A percentile compares a stretch with the other conserved stretches of the same genome.
Evolutionary conservation across 805 yeast species (phyloP).

Genomic region (Candida yuanshanica): DNA sequence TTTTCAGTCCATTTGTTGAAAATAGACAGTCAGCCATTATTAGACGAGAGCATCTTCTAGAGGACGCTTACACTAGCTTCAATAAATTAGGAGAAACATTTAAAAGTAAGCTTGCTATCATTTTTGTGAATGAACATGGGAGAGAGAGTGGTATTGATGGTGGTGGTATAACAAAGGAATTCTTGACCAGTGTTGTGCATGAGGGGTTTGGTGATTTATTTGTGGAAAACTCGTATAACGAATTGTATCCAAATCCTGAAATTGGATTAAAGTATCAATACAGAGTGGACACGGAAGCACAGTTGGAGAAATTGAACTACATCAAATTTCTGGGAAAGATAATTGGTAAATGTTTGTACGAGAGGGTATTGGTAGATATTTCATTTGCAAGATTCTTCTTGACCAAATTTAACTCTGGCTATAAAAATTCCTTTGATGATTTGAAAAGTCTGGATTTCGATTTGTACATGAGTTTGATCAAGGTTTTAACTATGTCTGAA

Average conservation of each 20-base stretch:
- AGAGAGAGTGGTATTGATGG: constrained; percentile 93
- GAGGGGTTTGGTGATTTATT: constrained; percentile 57
- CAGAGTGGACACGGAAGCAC: constrained; percentile 27
- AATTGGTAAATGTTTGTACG: constrained; percentile 86
- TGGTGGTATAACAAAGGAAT: constrained; percentile 92
- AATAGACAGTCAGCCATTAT: constrained; percentile 42
- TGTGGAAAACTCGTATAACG: constrained; percentile 43
- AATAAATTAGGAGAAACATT: constrained; percentile 47
- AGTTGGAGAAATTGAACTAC: constrained; percentile 26
- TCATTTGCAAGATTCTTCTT: constrained; percentile 84
- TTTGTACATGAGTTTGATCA: constrained; percentile 57
- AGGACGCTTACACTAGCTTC: constrained; percentile 66
- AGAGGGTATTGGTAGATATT: constrained; percentile 72
- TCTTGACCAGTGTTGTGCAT: constrained; percentile 63
- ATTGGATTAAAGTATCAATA: constrained; percentile 32
- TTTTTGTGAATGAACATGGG: constrained; percentile 68
- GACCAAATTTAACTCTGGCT: constrained; percentile 40
- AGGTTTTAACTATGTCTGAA: constrained; percentile 49
- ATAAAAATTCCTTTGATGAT: constrained; percentile 71
- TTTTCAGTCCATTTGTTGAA: constrained; percentile 9
- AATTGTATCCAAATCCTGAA: constrained; percentile 70
- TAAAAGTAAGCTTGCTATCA: constrained; percentile 56
- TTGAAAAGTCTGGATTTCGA: constrained; percentile 64
- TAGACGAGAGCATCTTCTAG: constrained; percentile 62
- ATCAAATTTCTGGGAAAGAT: constrained; percentile 71